Percentiles rank a stretch among this genome's conserved stretches.
Evolutionary conservation across 2,329 filamentous ascomycete genomes (phyloP).

Genomic region (Beauveria sp.): DNA sequence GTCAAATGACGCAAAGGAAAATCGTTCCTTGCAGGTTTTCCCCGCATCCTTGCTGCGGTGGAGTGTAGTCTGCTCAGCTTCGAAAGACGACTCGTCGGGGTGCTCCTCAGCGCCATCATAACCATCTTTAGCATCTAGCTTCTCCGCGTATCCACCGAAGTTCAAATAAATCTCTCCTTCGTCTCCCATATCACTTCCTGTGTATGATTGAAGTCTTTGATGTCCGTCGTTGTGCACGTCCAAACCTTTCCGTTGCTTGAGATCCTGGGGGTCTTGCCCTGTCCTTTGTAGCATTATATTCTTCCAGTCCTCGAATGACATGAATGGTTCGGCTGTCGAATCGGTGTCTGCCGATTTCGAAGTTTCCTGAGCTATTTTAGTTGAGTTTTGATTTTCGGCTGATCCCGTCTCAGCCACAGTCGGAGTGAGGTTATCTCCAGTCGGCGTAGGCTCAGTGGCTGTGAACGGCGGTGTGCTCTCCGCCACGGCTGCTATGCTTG

Average conservation of each 20-base stretch:
- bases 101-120: constrained; percentile 26
- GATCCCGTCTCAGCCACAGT: not conserved
- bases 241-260: constrained; percentile 53
- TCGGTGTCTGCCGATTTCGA: constrained; percentile 11
- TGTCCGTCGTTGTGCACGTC: constrained; percentile 39
- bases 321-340: constrained; percentile 48
- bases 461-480: constrained; percentile 15
- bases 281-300: constrained; percentile 80
- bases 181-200: constrained; percentile 71
- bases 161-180: constrained; percentile 71
- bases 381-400: not conserved
- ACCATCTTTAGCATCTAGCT: constrained; percentile 13
- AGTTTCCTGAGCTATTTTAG: not conserved
- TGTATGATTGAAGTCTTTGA: constrained; percentile 48
- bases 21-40: constrained; percentile 94
- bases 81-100: constrained; percentile 21
- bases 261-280: constrained; percentile 62
- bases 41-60: constrained; percentile 85
- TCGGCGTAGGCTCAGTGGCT: constrained; percentile 10
- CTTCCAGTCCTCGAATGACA: constrained; percentile 99
- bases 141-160: constrained; percentile 28
- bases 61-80: constrained; percentile 42
- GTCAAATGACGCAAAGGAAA: constrained; percentile 96
- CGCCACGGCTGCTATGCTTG: constrained; percentile 20
- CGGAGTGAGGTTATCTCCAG: not conserved